These are phyloP conservation scores for Botryotinia convoluta DNA, from an alignment of 2,329 filamentous ascomycete species.

Conservation along the genomic window DNA sequence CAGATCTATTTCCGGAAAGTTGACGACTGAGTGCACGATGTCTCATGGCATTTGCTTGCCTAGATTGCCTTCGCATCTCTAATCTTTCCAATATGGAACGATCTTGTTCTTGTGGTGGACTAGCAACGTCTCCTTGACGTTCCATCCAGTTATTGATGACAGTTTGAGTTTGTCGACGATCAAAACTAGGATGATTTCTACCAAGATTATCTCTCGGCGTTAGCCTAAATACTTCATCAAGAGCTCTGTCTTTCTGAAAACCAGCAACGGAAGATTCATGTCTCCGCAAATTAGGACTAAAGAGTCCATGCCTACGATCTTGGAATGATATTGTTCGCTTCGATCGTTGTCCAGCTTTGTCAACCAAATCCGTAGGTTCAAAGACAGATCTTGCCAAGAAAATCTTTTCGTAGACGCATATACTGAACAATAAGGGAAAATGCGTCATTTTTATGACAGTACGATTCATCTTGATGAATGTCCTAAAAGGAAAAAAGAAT, in stretches of 20 bases:
- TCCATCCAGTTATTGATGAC: conserved; percentile 93
- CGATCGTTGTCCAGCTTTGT: conserved; percentile 57
- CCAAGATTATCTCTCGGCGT: conserved; percentile 64
- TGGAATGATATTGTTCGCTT: conserved; percentile 54
- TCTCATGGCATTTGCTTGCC: conserved; percentile 29
- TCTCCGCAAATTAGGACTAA: conserved; percentile 69
- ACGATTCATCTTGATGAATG: conserved; percentile 85
- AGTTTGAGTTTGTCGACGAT: conserved; percentile 71
- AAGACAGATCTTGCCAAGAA: conserved; percentile 74
- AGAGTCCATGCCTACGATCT: conserved; percentile 56
- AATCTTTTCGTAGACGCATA: conserved; percentile 82
- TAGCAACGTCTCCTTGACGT: conserved; percentile 53
- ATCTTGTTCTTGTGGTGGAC: conserved; percentile 59
- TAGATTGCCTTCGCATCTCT: conserved; percentile 44
- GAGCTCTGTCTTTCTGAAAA: conserved; percentile 81
- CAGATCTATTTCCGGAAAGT: conserved; percentile 51
- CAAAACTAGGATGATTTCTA: conserved; percentile 58
- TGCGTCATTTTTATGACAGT: conserved; percentile 89
- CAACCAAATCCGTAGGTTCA: conserved; percentile 82
- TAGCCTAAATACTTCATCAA: conserved; percentile 86
- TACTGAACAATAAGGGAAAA: conserved; percentile 79
- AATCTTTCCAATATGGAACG: conserved; percentile 56
- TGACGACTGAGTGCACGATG: conserved; percentile 36
- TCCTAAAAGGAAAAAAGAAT: conserved; percentile 73
- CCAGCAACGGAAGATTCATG: conserved; percentile 86